Base-by-base conservation (phyloP, 2,329 filamentous ascomycete genomes). In the Lachnellula occidentalis region DNA sequence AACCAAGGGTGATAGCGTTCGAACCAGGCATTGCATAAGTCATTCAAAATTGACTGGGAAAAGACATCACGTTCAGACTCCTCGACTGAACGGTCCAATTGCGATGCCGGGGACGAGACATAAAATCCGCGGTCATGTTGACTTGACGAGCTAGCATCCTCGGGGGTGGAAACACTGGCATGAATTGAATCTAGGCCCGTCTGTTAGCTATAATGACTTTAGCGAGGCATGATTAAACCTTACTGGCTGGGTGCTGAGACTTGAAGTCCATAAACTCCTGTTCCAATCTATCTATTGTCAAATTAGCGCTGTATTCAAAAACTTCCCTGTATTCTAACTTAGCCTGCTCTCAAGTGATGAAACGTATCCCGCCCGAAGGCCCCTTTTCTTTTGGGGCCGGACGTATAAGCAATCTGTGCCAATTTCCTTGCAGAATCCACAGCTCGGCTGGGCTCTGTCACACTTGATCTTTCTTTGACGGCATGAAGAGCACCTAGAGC, bases 301-400 rank as follows among this genome's bases (percentile, higher is more conserved):
- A 22, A 5, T 43, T 19, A 43, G 41, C 19, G 41, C n/a, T 24
- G 11, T 21, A 22, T 3, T 3, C 2, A 19, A 43, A 2, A 6
- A 19, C 41, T 24, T 19, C 11, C 41, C 19, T 46, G 19, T 7
- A n/a, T 22, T 22, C n/a, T 48, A 46, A 72, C 70, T 64, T 50
- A 72, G 58, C 27, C 71, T 61, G 50, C 64, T 62, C 57, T 73
- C 71, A 11, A 72, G 57, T 34, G 67, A 60, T 12, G 69, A 67
- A 5, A 73, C 71, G 59, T 72, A 73, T n/a, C 71, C 71, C 21
- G 71, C 66, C 11, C 66, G 58, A 9, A 68, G 57, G 14, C 66
- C 66, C 15, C 61, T 59, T 56, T 68, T 69, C 53, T 61, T 64
- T 22, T 62, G 56, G 27, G 61, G 53, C 9, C 51, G 36, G 4